Evolutionary conservation across 192 early-diverging fungal genomes (phyloP).

Genomic region (Backusella westeae): DNA sequence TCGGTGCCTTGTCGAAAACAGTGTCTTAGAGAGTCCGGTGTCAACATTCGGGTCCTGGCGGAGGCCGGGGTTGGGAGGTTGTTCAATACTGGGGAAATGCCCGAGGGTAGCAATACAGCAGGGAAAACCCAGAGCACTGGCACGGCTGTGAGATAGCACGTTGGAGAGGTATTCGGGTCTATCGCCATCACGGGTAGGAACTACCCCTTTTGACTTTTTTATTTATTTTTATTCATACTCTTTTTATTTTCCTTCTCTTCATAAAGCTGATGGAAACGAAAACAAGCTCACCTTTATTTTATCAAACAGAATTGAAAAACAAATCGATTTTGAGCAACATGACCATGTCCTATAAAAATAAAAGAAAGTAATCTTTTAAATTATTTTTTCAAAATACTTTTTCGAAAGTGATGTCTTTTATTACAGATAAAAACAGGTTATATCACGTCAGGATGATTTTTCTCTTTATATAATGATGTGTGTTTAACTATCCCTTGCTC

Average conservation of each 20-base stretch:
- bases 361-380: no score
- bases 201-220: constrained; percentile 28
- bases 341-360: no score
- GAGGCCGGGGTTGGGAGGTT: constrained; percentile 35
- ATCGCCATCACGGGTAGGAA: constrained; percentile 27
- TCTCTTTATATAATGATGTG: no score
- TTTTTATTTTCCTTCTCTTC: not conserved
- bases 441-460: no score
- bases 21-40: constrained; percentile 44
- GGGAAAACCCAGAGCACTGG: constrained; percentile 44
- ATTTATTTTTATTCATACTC: not conserved
- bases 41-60: constrained; percentile 37
- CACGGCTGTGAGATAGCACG: constrained; percentile 43
- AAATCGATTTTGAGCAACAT: no score
- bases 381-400: no score
- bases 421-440: no score
- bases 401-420: no score
- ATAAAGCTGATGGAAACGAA: no score
- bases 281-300: no score
- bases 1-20: constrained; percentile 33
- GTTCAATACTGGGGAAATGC: constrained; percentile 37
- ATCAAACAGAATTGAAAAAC: no score
- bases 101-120: constrained; percentile 49
- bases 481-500: not conserved
- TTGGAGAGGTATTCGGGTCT: constrained; percentile 29